Conservation (phyloP, 176 grass and related monocot genomes). For the Oryza longistaminata region DNA sequence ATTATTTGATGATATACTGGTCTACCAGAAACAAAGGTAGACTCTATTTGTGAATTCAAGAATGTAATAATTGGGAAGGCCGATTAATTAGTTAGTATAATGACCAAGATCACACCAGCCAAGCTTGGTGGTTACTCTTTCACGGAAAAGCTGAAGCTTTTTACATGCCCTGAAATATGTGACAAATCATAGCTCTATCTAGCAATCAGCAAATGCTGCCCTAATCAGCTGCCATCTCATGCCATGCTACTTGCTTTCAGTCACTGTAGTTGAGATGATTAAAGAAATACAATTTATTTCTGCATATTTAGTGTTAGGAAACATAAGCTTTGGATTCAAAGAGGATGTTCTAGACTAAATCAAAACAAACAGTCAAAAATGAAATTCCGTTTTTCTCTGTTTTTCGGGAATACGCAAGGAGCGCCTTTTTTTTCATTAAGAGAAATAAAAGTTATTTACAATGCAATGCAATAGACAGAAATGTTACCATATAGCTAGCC, state of each 20-base stretch:
- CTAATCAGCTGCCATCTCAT: conserved; percentile 4
- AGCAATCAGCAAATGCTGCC: conserved; percentile 19
- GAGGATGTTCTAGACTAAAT: background rate
- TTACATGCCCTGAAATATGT: conserved; percentile 32
- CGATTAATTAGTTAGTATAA: conserved; percentile 47
- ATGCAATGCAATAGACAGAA: too few relatives aligned
- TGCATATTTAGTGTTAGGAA: background rate
- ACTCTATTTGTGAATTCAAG: conserved; percentile 27
- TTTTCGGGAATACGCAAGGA: too few relatives aligned
- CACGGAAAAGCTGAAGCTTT: conserved; percentile 16
- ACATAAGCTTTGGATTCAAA: background rate
- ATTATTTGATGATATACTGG: conserved; percentile 14
- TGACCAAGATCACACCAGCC: conserved; percentile 36
- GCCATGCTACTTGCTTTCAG: conserved; percentile 9
- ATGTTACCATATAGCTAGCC: background rate
- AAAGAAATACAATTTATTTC: background rate
- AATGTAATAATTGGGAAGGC: conserved; percentile 29
- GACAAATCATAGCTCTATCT: conserved; percentile 7
- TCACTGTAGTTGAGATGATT: background rate
- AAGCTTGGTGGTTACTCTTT: conserved; percentile 41
- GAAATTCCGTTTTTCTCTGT: too few relatives aligned
- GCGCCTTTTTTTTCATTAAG: too few relatives aligned
- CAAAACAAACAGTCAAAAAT: background rate
- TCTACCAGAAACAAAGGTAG: conserved; percentile 25
- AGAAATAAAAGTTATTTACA: too few relatives aligned